phyloP scores from a whole-genome alignment of 495 filamentous ascomycete genomes.

The Penicillium longicatenatum region DNA sequence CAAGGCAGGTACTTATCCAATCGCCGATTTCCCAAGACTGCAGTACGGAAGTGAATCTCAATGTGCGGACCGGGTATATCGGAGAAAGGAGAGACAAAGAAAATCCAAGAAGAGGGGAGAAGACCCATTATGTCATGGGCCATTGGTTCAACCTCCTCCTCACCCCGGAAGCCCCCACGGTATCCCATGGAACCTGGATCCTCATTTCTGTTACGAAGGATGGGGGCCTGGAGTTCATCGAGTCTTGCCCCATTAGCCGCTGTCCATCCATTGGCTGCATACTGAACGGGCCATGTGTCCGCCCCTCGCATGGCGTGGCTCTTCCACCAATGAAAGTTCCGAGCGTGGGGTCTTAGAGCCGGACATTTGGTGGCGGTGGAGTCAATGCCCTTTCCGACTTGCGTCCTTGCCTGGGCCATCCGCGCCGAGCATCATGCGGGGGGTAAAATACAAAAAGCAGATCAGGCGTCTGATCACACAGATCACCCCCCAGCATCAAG shows the following conservation, averaged over 20 bases:
- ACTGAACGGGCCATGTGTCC: constrained; percentile 23
- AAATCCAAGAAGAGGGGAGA: not conserved
- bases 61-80: not conserved
- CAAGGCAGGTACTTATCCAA: constrained; percentile 31
- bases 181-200: constrained; percentile 7
- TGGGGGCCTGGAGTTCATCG: constrained; percentile 10
- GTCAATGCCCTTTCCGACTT: constrained; percentile 4
- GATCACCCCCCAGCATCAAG: not conserved
- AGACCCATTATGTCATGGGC: constrained; percentile 2
- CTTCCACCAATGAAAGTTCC: constrained; percentile 13
- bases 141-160: constrained; percentile 8
- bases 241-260: constrained; percentile 5
- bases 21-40: constrained; percentile 23
- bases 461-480: not conserved
- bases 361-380: constrained; percentile 9
- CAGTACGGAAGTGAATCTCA: not conserved
- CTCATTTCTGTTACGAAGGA: constrained; percentile 1
- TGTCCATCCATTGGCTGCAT: constrained; percentile 4
- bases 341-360: constrained; percentile 6
- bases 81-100: not conserved
- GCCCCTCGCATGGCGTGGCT: constrained; percentile 24
- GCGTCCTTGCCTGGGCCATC: constrained; percentile 5
- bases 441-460: not conserved
- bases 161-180: constrained; percentile 6
- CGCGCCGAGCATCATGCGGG: constrained; percentile 9